Evolutionary conservation across 257 asterid species (phyloP), one percentile per base, ranked within the genome.

Genomic region (Cynanchum wilfordii): DNA sequence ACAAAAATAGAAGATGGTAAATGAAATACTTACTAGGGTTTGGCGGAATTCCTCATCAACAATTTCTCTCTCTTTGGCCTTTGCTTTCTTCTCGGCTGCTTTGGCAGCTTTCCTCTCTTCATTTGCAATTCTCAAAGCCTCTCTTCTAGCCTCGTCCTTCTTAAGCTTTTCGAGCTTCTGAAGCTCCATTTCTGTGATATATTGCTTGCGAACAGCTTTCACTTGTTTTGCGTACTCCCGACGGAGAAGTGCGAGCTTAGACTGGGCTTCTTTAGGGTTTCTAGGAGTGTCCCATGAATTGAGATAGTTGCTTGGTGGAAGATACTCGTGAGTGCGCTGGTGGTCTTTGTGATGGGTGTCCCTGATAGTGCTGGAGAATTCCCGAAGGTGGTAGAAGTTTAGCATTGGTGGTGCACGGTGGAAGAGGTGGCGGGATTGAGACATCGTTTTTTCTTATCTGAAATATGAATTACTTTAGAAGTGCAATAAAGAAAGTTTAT

Each of bases 1-100:
- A 49, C 8, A 3, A 47, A 7, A 5, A 13, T 0, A n/a, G 52
- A 49, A 49, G 15, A 54, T 36, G 16, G 72, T 27, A 71, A 52
- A 66, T 56, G 24, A 15, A 9, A 4, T 17, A 67, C 90, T 60
- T 86, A 92, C 98, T 78, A 90, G 71, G 71, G 86, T 66, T 70
- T 76, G 83, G 17, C 96, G 88, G 78, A 88, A 88, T 78, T 88
- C 90, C 66, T 87, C 75, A n/a, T 86, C 84, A 9, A 90, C 87
- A 0, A 86, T 88, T 74, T 86, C 84, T 54, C 96, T 82, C 76
- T 92, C 90, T 55, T 80, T 84, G 2, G 94, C 96, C 71, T 89
- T 90, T 0, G 91, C 96, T 74, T 86, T 85, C 90, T 84, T 92
- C 84, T 84, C 89, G 16, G 92, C 94, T 13, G 81, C 96, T 65